These are phyloP conservation scores for Plasmodium billcollinsi DNA, from an alignment of 169 alveolate genomes.

Conservation along the genomic window DNA sequence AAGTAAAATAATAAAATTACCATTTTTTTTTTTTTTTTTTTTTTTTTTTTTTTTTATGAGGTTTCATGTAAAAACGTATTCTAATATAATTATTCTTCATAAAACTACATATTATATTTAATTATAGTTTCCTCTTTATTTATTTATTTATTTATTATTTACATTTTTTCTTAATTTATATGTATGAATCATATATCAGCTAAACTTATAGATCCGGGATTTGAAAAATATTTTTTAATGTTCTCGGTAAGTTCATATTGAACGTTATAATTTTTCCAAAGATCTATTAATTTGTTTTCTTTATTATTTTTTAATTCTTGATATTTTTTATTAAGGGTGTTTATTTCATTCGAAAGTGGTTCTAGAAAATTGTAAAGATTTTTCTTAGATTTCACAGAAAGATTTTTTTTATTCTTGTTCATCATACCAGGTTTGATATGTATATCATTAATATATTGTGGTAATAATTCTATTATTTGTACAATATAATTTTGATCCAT, in stretches of 20 bases:
- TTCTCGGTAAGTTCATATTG: constrained; percentile 49
- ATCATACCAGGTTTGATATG: constrained; percentile 59
- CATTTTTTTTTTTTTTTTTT: no score
- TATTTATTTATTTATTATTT: background rate
- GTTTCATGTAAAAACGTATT: no score
- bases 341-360: constrained; percentile 45
- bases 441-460: constrained; percentile 39
- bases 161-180: no score
- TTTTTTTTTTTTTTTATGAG: no score
- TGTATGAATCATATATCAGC: constrained; percentile 20
- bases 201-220: constrained; percentile 39
- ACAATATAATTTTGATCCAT: constrained; percentile 53
- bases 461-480: constrained; percentile 36
- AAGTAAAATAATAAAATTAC: no score
- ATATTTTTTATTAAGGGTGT: constrained; percentile 31
- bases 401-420: constrained; percentile 25
- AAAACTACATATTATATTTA: no score
- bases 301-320: constrained; percentile 46
- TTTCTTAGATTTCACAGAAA: constrained; percentile 59
- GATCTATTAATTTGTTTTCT: constrained; percentile 57
- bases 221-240: constrained; percentile 46
- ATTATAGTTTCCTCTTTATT: background rate
- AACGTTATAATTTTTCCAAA: constrained; percentile 70
- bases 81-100: no score
- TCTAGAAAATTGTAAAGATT: constrained; percentile 35